A percentile compares a stretch with the other conserved stretches of the same genome.
phyloP scores from a whole-genome alignment of 169 alveolate genomes.

The Cryptosporidium baileyi region DNA sequence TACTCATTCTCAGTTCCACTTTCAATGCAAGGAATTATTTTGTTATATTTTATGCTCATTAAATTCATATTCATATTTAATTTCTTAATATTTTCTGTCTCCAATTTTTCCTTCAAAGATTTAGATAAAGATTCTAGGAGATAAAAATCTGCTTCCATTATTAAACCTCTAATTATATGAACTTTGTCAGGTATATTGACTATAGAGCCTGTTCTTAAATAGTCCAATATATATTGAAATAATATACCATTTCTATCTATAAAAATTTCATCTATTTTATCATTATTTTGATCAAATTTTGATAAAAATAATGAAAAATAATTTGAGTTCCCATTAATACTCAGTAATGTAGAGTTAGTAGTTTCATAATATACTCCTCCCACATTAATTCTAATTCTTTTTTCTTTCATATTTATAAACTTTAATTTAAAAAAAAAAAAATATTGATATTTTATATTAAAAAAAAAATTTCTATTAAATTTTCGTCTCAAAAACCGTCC shows the following conservation, averaged over 20 bases:
- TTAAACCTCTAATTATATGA: conserved; percentile 42
- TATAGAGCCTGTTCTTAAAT: conserved; percentile 47
- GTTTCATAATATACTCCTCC: conserved; percentile 59
- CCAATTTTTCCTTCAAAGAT: conserved; percentile 1
- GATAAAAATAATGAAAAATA: conserved; percentile 42
- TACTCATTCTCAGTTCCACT: not conserved
- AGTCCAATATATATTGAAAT: conserved; percentile 56
- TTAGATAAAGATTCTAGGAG: conserved; percentile 27
- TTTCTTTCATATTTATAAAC: conserved; percentile 12
- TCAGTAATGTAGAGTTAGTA: conserved; percentile 16
- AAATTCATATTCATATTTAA: conserved; percentile 27
- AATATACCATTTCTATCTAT: conserved; percentile 54
- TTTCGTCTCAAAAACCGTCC: no score
- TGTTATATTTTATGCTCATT: not conserved
- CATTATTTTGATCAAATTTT: not conserved
- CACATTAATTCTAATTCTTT: conserved; percentile 33
- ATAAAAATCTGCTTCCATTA: conserved; percentile 62
- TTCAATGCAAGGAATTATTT: no score
- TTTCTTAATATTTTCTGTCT: conserved; percentile 3
- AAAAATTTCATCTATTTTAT: not conserved
- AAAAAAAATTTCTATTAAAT: no score
- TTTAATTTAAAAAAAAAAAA: not conserved
- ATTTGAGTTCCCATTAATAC: conserved; percentile 12
- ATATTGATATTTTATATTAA: no score
- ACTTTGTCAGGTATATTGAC: conserved; percentile 43